Base-by-base conservation (phyloP, 805 yeast species). In the Debaryomyces castellii region DNA sequence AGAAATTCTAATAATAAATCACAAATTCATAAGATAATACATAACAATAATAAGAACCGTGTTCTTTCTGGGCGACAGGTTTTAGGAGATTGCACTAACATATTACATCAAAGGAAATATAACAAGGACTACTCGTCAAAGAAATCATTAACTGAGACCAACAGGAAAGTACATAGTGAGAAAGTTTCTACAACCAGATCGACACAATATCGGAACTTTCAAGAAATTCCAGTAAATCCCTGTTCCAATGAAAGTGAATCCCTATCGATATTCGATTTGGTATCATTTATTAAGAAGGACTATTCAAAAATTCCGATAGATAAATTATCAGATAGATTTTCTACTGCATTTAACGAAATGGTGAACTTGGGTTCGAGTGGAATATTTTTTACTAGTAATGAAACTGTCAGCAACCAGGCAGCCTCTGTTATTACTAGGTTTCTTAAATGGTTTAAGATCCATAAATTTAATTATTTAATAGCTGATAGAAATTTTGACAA, bases 371-470 rank as follows among this genome's bases (percentile, higher is more conserved):
- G 8, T 21, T 21, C 11, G 8, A 20, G n/a, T 10, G 33, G 33
- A 9, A 9, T n/a, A 2, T 21, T 35, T 36, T 22, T 32, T 3
- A 18, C 5, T 11, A 28, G 37, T 7, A 36, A 16, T 14, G 40
- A 25, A 4, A 36, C 22, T 7, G 20, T 41, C 17, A 17, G 16
- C 10, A 8, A 12, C 5, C 46, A 41, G 39, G 22, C 45, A 2
- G 16, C 11, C 23, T 11, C n/a, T 28, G 28, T 22, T 18, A 32
- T 30, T 4, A 27, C 12, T 12, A 45, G 25, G n/a, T 40, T 45
- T 27, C 11, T 49, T 5, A 28, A 43, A 9, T 49, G 52, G 52
- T 49, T 46, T 22, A 46, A 40, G 7, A 22, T 43, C 5, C 41
- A 44, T 18, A 41, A 44, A 16, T 49, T 33, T 41, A 45, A 46